Conservation (phyloP, 768 basidiomycete species). For the Pleurotus ostreatus region DNA sequence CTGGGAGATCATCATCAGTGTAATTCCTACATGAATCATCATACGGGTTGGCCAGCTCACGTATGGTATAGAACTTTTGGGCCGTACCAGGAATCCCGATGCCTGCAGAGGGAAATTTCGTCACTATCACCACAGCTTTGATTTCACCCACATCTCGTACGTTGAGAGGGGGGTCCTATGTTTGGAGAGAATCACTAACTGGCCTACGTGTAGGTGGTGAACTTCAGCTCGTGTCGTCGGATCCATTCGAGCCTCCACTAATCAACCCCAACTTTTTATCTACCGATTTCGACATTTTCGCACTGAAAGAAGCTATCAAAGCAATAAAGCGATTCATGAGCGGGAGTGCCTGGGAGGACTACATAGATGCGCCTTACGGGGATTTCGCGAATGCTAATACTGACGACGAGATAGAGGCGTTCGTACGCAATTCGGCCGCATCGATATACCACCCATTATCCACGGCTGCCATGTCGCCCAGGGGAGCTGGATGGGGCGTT, state of each 20-base stretch:
- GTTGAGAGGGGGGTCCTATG: neutral
- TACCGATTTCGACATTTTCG: conserved; percentile 18
- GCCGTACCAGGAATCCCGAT: neutral
- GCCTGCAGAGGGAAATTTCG: conserved; percentile 14
- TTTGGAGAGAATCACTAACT: neutral
- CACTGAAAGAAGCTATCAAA: conserved; percentile 23
- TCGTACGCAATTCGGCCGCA: conserved; percentile 15
- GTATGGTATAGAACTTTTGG: conserved; percentile 9
- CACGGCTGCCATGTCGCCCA: conserved; percentile 27
- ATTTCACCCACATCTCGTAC: conserved; percentile 1
- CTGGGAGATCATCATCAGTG: conserved; percentile 28
- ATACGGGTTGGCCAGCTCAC: neutral
- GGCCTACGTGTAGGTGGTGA: conserved; percentile 17
- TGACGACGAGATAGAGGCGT: conserved; percentile 21
- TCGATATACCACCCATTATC: conserved; percentile 24
- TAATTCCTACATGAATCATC: conserved; percentile 9
- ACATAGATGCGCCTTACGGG: conserved; percentile 16
- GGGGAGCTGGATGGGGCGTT: conserved; percentile 24
- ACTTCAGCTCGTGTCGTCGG: conserved; percentile 19
- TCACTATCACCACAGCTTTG: conserved; percentile 8
- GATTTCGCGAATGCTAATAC: conserved; percentile 19
- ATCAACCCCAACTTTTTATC: conserved; percentile 21
- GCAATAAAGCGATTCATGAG: conserved; percentile 21
- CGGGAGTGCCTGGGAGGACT: conserved; percentile 25
- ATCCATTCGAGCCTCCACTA: conserved; percentile 22